phyloP scores from a whole-genome alignment of 2,329 filamentous ascomycete genomes.

The Alternaria atra region DNA sequence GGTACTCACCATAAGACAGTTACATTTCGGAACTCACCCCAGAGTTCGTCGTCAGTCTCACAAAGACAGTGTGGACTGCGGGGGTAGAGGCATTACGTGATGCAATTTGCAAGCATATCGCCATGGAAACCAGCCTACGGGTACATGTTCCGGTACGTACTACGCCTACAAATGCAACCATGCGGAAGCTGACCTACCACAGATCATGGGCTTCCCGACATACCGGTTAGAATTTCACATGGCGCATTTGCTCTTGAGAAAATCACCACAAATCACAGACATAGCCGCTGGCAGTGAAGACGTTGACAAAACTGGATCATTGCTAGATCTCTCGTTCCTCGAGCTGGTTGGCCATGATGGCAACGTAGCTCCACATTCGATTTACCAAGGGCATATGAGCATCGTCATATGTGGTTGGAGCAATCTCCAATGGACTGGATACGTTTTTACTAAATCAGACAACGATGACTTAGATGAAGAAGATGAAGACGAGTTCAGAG shows the following conservation, averaged over 20 bases:
- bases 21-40: constrained; percentile 9
- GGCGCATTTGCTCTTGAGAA: constrained; percentile 5
- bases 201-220: constrained; percentile 3
- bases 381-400: constrained; percentile 8
- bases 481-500: no score
- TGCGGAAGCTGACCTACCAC: no score
- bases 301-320: no score
- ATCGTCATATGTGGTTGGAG: constrained; percentile 15
- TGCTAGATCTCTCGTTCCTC: no score
- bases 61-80: no score
- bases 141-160: constrained; percentile 11
- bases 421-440: constrained; percentile 9
- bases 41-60: no score
- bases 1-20: neutral
- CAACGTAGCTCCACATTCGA: neutral
- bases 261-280: no score
- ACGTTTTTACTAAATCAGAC: constrained; percentile 10
- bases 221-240: constrained; percentile 11
- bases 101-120: constrained; percentile 10
- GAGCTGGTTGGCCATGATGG: no score
- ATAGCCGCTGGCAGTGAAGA: no score
- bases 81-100: no score
- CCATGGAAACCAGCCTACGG: neutral
- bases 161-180: no score
- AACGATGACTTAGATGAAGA: neutral